A percentile compares a stretch with the other conserved stretches of the same genome.
These are phyloP conservation scores for Fomitopsis pinicola DNA, from an alignment of 1,284 basidiomycete species.

Conservation along the genomic window DNA sequence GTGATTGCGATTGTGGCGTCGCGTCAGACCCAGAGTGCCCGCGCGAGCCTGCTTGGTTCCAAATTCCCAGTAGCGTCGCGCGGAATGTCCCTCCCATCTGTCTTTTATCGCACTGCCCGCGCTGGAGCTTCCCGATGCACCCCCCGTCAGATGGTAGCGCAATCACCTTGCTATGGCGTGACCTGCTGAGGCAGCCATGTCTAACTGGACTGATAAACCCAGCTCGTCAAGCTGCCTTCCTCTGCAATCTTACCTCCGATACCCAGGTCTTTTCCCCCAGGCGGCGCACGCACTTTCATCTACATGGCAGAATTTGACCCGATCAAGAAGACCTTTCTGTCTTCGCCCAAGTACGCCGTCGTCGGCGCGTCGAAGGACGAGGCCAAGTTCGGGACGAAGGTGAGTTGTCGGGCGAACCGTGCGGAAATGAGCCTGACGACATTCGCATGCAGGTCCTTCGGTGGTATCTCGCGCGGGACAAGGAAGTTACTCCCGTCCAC, in stretches of 20 bases:
- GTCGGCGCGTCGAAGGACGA: constrained; percentile 78
- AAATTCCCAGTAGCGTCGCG: not conserved
- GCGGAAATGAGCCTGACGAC: not conserved
- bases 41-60: not conserved
- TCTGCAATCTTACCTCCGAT: not conserved
- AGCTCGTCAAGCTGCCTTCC: not conserved
- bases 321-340: constrained; percentile 57
- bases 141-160: not conserved
- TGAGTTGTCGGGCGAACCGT: constrained; percentile 22
- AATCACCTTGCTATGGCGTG: constrained; percentile 5
- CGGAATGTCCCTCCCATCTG: not conserved
- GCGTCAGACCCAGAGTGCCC: not conserved
- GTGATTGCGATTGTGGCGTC: not conserved
- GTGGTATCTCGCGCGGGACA: constrained; percentile 67
- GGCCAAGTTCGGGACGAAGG: constrained; percentile 74
- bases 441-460: constrained; percentile 49
- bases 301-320: constrained; percentile 23
- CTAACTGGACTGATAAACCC: constrained; percentile 1
- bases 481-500: constrained; percentile 68
- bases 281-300: not conserved
- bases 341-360: constrained; percentile 63
- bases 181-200: constrained; percentile 8
- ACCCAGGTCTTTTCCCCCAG: constrained; percentile 5
- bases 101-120: not conserved
- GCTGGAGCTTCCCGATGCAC: not conserved